Evolutionary conservation across 1,284 basidiomycete genomes (phyloP).

Genomic region (Ustilago loliicola): DNA sequence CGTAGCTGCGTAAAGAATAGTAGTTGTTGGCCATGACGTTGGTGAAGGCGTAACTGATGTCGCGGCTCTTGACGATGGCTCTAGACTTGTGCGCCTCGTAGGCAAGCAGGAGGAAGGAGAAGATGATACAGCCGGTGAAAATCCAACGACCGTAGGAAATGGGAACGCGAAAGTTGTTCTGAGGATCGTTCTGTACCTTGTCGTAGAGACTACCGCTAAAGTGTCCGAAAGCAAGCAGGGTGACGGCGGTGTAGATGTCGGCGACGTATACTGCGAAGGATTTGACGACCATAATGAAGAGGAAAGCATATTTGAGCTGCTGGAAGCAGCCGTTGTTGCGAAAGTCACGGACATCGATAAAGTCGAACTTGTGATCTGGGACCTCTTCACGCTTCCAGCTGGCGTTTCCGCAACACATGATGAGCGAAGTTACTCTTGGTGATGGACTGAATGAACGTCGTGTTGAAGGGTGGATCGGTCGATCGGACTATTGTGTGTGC

Average conservation of each 20-base stretch:
- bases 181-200: conserved; percentile 76
- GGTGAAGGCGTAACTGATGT: conserved; percentile 79
- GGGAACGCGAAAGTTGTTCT: conserved; percentile 84
- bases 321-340: conserved; percentile 86
- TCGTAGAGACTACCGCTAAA: conserved; percentile 87
- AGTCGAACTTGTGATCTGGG: conserved; percentile 99
- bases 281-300: conserved; percentile 92
- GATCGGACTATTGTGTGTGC: background rate
- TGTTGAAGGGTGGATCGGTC: conserved; percentile 1
- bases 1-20: conserved; percentile 81
- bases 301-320: conserved; percentile 88
- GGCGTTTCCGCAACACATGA: conserved; percentile 63
- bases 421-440: background rate
- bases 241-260: conserved; percentile 97
- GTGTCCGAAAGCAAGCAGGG: conserved; percentile 89
- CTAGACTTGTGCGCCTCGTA: conserved; percentile 93
- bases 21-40: conserved; percentile 93
- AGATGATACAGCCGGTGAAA: conserved; percentile 97
- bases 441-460: conserved; percentile 9
- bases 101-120: conserved; percentile 90
- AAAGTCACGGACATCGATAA: conserved; percentile 92
- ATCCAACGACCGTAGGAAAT: conserved; percentile 94
- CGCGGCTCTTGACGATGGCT: conserved; percentile 91
- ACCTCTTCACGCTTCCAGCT: conserved; percentile 96
- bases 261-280: conserved; percentile 94